Conservation (phyloP, 2,329 filamentous ascomycete genomes). For the Colletotrichum musicola region DNA sequence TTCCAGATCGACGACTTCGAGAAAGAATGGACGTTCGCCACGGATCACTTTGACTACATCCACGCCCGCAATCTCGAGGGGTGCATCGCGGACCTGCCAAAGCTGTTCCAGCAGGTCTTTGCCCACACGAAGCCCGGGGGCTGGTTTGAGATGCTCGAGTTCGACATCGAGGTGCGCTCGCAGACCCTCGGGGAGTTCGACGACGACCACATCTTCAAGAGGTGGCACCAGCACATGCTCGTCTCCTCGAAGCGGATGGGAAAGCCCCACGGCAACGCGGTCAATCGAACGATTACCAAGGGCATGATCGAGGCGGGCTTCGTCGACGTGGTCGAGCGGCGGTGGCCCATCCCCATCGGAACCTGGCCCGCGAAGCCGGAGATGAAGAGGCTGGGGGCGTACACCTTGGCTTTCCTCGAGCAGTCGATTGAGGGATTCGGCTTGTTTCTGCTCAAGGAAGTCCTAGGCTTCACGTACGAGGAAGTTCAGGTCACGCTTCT, state of each 20-base stretch:
- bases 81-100: slow-evolving; percentile 65
- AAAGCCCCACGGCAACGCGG: not conserved
- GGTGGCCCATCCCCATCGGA: slow-evolving; percentile 37
- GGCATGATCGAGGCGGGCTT: slow-evolving; percentile 39
- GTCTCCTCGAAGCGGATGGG: not conserved
- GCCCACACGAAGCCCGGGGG: not conserved
- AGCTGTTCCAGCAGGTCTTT: slow-evolving; percentile 54
- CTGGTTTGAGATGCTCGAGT: not conserved
- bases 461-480: slow-evolving; percentile 47
- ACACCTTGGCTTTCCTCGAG: slow-evolving; percentile 42
- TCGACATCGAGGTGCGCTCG: not conserved
- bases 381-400: slow-evolving; percentile 35
- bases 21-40: slow-evolving; percentile 56
- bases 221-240: not conserved
- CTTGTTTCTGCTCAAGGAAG: slow-evolving; percentile 44
- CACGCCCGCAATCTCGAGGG: slow-evolving; percentile 68
- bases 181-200: not conserved
- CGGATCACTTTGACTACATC: slow-evolving; percentile 68
- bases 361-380: slow-evolving; percentile 37
- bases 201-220: not conserved
- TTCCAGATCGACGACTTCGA: slow-evolving; percentile 72
- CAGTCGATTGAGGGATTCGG: slow-evolving; percentile 46
- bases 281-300: not conserved
- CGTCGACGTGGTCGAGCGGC: slow-evolving; percentile 32
- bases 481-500: slow-evolving; percentile 39